phyloP scores from a whole-genome alignment of 108 stramenopile species.

The Nitzschia sp. region DNA sequence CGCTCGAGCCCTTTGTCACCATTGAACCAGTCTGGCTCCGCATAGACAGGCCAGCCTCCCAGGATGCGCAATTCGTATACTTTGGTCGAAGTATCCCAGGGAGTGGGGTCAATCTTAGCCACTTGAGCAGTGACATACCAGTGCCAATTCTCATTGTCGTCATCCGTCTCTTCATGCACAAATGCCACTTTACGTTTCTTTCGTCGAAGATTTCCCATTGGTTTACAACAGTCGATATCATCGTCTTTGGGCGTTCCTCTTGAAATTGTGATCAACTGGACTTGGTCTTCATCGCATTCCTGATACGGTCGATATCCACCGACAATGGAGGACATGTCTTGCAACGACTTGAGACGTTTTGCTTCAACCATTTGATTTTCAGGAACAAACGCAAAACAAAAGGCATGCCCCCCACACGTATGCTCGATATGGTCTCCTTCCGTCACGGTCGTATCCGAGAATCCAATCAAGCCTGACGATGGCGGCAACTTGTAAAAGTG shows the following conservation, averaged over 20 bases:
- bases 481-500: conserved; percentile 49
- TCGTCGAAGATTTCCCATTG: not conserved
- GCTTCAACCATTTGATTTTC: conserved; percentile 23
- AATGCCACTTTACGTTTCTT: not conserved
- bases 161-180: conserved; percentile 11
- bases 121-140: conserved; percentile 33
- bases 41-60: conserved; percentile 64
- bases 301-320: conserved; percentile 23
- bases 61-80: conserved; percentile 53
- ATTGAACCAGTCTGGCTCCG: conserved; percentile 39
- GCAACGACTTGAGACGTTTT: conserved; percentile 17
- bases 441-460: conserved; percentile 3
- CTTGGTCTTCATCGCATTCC: conserved; percentile 6
- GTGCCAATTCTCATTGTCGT: conserved; percentile 8
- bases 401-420: conserved; percentile 70
- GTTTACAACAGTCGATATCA: conserved; percentile 13
- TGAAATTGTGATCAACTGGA: conserved; percentile 38
- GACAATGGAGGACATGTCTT: conserved; percentile 3
- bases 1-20: conserved; percentile 27
- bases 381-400: conserved; percentile 52
- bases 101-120: conserved; percentile 49
- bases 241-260: not conserved
- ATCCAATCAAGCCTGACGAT: not conserved
- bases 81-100: conserved; percentile 61
- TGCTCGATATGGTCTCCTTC: conserved; percentile 64